Base-by-base conservation (phyloP, 495 filamentous ascomycete species). In the Penicillium coprophilum region DNA sequence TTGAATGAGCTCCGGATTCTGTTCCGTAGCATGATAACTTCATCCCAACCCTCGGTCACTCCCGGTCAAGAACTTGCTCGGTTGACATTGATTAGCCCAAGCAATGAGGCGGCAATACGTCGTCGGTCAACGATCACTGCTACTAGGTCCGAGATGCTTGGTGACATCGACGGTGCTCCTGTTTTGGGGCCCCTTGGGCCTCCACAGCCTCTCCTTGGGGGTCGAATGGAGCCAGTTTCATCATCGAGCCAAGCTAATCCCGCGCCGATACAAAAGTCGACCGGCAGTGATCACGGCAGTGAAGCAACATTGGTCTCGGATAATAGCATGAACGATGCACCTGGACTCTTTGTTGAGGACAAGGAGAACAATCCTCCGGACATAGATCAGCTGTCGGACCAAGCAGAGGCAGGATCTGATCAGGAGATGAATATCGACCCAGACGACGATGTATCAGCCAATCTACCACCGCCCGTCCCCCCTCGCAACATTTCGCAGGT, bases 31-130 rank as follows among this genome's bases (percentile, higher is more conserved):
- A 84, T 98, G 70, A 92, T 82, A 59, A 79, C 68, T 53, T 84
- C 79, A 27, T 66, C 69, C 41, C 71, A 63, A 34, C 65, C 70
- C 56, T 84, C 65, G 59, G 87, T 84, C 58, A 82, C 64, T 40
- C 94, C 94, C 0, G 82, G 87, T 11, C 83, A 83, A 49, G 87
- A 94, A 58, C 81, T 97, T 58, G 93, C 92, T 20, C 85, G 91
- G 38, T 82, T 93, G 28, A 90, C 92, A 3, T 77, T 94, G 41
- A 81, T 87, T 57, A 86, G 80, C 54, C 78, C 82, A 3, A 77
- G 79, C 28, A 80, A 80, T 30, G 84, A 85, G 65, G 81, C 78
- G 15, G 77, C 75, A 4, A 80, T 82, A 47, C 80, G 83, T 34
- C 78, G 81, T 23, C 72, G 73, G 23, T 87, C 84, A 10, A 85